Conservation (phyloP, 106 monocot species). For the Dendrobium officinale region DNA sequence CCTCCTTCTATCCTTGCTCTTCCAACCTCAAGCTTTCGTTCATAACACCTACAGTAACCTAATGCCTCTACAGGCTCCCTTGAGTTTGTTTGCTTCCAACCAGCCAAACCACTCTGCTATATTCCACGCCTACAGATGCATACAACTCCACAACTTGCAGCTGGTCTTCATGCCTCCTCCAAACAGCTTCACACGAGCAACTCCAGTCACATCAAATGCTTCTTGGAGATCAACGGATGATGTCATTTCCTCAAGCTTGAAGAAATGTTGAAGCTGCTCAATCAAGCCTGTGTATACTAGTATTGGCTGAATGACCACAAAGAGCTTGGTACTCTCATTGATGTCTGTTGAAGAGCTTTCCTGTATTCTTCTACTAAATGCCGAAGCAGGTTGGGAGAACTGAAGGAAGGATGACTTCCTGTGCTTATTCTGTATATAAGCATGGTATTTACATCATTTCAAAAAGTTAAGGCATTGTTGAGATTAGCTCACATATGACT, state of each 20-base stretch:
- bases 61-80: too few species aligned
- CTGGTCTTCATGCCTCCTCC: too few species aligned
- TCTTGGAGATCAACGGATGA: constrained; percentile 60
- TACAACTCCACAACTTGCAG: too few species aligned
- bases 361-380: too few species aligned
- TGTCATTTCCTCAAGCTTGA: constrained; percentile 85
- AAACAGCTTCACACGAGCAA: too few species aligned
- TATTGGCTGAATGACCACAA: constrained; percentile 64
- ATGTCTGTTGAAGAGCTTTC: constrained; percentile 5
- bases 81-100: too few species aligned
- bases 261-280: constrained; percentile 81
- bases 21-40: too few species aligned
- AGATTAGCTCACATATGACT: constrained; percentile 79
- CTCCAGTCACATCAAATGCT: constrained; percentile 52
- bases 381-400: too few species aligned
- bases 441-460: constrained; percentile 75
- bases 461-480: constrained; percentile 60
- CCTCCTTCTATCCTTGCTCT: too few species aligned
- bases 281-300: constrained; percentile 84
- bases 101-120: too few species aligned
- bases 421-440: constrained; percentile 70
- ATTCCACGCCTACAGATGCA: too few species aligned
- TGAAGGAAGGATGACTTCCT: constrained; percentile 6
- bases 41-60: too few species aligned
- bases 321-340: constrained; percentile 36